Evolutionary conservation across 2,329 filamentous ascomycete genomes (phyloP).

Genomic region (Pyrenophora teres): DNA sequence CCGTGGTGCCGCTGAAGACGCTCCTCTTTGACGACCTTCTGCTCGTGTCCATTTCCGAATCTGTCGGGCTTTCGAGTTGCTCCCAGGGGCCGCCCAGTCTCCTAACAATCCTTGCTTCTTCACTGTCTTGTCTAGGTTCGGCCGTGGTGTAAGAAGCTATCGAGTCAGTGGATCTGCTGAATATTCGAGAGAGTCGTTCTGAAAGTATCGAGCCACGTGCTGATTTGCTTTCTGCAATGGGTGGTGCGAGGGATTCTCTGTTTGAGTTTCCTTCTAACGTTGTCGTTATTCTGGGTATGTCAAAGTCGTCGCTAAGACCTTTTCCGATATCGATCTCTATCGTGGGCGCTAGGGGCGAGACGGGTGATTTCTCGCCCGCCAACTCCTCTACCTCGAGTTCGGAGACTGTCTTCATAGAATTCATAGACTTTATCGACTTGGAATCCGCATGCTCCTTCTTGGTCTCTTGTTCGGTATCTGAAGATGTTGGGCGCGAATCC

Average conservation of each 20-base stretch:
- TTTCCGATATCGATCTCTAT: slow-evolving; percentile 14
- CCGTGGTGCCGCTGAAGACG: slow-evolving; percentile 6
- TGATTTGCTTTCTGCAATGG: slow-evolving; percentile 4
- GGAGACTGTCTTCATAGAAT: not conserved
- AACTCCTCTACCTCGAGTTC: slow-evolving; percentile 6
- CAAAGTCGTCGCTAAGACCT: not conserved
- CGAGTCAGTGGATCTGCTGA: slow-evolving; percentile 6
- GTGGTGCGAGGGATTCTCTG: slow-evolving; percentile 1
- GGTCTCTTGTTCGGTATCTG: not conserved
- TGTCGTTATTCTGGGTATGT: not conserved
- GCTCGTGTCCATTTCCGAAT: slow-evolving; percentile 6
- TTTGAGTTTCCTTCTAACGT: slow-evolving; percentile 5
- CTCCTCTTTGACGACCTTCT: slow-evolving; percentile 5
- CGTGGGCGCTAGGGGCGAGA: not conserved
- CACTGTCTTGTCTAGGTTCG: slow-evolving; percentile 22
- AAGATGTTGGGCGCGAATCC: slow-evolving; percentile 19
- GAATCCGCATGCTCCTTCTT: not conserved
- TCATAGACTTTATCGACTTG: slow-evolving; percentile 1
- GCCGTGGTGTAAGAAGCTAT: slow-evolving; percentile 1
- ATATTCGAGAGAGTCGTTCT: slow-evolving; percentile 9
- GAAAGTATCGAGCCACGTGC: slow-evolving; percentile 10
- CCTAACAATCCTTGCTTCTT: slow-evolving; percentile 26
- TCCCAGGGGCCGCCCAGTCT: slow-evolving; percentile 29
- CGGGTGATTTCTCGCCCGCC: slow-evolving; percentile 1
- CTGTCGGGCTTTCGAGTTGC: slow-evolving; percentile 11